Conservation (phyloP, 2,329 filamentous ascomycete species). For the Metarhizium brunneum region DNA sequence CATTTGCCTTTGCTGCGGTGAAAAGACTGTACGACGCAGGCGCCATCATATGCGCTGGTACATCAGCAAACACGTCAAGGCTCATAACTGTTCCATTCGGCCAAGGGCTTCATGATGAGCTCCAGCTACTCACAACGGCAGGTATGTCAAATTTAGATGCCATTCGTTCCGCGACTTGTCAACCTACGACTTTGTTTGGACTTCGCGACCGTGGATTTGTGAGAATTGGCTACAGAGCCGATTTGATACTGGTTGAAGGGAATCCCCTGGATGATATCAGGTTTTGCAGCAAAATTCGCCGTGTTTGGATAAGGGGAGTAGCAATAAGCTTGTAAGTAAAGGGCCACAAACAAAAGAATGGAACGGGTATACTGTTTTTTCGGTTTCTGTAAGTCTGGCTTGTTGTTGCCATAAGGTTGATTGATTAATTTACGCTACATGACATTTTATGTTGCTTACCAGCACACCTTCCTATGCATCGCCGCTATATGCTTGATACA, state of each 20-base stretch:
- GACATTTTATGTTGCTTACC: too few species aligned
- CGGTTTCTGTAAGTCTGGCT: too few species aligned
- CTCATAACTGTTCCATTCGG: conserved; percentile 9
- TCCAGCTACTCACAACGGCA: conserved; percentile 12
- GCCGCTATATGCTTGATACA: too few species aligned
- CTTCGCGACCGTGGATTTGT: conserved; percentile 18
- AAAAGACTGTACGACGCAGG: conserved; percentile 15
- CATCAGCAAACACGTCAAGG: conserved; percentile 15
- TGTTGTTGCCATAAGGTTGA: too few species aligned
- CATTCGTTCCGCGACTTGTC: conserved; percentile 13
- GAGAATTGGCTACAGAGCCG: conserved; percentile 16
- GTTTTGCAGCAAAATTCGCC: conserved; percentile 1
- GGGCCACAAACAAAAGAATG: background rate
- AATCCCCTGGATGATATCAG: conserved; percentile 20
- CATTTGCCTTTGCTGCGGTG: conserved; percentile 15
- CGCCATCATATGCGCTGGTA: conserved; percentile 21
- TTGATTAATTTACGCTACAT: too few species aligned
- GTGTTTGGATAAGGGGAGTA: background rate
- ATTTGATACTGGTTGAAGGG: conserved; percentile 20
- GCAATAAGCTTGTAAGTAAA: background rate
- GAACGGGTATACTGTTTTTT: too few species aligned
- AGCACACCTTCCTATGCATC: too few species aligned
- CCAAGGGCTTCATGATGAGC: conserved; percentile 13
- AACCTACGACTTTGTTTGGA: conserved; percentile 12
- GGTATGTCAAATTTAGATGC: conserved; percentile 13